Evolutionary conservation across 306 rosid species (phyloP).

Genomic region (Quercus ilex): DNA sequence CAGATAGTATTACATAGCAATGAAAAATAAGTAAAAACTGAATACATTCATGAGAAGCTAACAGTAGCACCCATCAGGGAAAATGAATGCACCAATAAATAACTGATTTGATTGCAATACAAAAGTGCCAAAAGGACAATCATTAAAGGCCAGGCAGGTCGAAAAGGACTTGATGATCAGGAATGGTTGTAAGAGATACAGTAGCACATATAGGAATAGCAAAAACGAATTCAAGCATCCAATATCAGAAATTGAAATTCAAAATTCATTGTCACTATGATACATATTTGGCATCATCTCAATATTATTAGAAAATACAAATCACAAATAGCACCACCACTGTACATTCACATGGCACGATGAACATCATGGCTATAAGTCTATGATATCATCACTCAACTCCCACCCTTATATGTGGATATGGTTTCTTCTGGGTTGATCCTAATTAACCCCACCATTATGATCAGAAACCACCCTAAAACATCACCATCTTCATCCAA

Average conservation of each 20-base stretch:
- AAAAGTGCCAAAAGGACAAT: no score
- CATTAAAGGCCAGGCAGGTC: no score
- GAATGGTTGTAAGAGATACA: not conserved
- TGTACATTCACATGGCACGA: conserved; percentile 34
- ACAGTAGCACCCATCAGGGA: no score
- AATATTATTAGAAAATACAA: conserved; percentile 5
- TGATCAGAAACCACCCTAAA: no score
- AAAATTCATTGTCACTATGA: conserved; percentile 16
- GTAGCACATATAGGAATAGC: not conserved
- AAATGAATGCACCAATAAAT: no score
- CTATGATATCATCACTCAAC: conserved; percentile 13
- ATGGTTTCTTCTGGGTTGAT: not conserved
- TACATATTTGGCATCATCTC: conserved; percentile 11
- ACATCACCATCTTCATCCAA: conserved; percentile 4
- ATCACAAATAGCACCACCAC: conserved; percentile 25
- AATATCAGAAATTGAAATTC: not conserved
- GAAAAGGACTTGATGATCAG: no score
- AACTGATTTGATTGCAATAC: no score
- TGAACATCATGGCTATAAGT: conserved; percentile 21
- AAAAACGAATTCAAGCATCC: not conserved
- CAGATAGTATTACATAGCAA: no score
- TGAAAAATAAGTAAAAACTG: no score
- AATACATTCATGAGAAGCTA: no score
- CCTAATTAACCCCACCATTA: no score
- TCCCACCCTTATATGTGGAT: conserved; percentile 3